These are phyloP conservation scores for Actinomortierella wolfii DNA, from an alignment of 371 early-diverging fungal genomes.

Conservation along the genomic window DNA sequence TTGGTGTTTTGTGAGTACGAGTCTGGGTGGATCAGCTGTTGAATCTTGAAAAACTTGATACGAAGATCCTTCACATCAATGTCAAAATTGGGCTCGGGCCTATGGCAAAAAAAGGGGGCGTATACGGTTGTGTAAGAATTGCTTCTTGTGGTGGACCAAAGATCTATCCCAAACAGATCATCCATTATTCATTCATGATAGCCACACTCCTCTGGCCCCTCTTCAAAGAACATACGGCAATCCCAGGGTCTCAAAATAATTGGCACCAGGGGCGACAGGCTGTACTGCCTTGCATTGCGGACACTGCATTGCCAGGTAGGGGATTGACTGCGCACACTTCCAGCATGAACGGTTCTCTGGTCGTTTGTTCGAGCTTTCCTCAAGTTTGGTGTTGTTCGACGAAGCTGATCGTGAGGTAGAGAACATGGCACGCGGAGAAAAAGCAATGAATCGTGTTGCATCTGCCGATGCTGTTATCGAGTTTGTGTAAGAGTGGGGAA, in stretches of 20 bases:
- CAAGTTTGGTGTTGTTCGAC: background rate
- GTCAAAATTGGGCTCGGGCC: conserved; percentile 63
- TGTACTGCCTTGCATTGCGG: conserved; percentile 72
- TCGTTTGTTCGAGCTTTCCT: conserved; percentile 4
- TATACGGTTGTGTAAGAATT: too few relatives aligned
- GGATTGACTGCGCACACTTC: conserved; percentile 55
- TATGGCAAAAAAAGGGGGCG: conserved; percentile 7
- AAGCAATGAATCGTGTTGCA: background rate
- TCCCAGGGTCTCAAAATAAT: conserved; percentile 66
- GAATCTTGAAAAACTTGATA: conserved; percentile 70
- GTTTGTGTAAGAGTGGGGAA: too few relatives aligned
- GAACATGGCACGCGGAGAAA: background rate
- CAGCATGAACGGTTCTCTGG: conserved; percentile 50
- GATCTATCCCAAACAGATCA: background rate
- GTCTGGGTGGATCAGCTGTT: conserved; percentile 90
- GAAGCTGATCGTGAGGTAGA: background rate
- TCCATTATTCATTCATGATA: conserved; percentile 7
- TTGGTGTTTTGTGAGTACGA: conserved; percentile 70
- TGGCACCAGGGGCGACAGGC: conserved; percentile 60
- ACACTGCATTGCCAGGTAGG: conserved; percentile 52
- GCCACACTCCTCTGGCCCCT: conserved; percentile 34
- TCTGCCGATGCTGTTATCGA: too few relatives aligned
- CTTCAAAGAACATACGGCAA: conserved; percentile 50
- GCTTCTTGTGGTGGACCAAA: too few relatives aligned
- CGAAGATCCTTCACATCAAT: conserved; percentile 69